Evolutionary conservation across 2,329 filamentous ascomycete genomes (phyloP), one percentile per base, ranked within the genome.

Genomic region (Dendrostoma leiphaemia): DNA sequence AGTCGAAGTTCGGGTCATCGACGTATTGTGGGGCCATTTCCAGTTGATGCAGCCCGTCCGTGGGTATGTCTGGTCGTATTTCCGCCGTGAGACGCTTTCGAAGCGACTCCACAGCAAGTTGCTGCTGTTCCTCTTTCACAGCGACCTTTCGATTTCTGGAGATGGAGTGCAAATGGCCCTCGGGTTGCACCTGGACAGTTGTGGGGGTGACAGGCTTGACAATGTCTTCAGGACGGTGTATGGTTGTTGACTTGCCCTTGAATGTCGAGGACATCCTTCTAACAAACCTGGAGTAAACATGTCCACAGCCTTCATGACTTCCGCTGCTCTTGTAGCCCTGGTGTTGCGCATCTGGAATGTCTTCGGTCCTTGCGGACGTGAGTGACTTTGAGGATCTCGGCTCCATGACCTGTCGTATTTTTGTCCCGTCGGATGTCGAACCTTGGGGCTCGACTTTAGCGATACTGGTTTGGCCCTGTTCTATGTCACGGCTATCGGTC

Each of bases 41-140:
- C 5, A 31, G 5, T 4, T 40, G 32, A 26, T 26, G 9, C 6
- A 29, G 21, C 13, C 17, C 28, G 12, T 41, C 41, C 8, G 21
- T 6, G 7, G 34, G 34, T 9, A 41, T 2, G 6, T 3, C 17
- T 32, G 38, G 24, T 29, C 50, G 17, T 8, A 49, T n/a, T 17
- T 45, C 50, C 10, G 54, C 46, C 34, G 32, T 44, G 12, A 53
- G 46, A 24, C 45, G 50, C 28, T 41, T 46, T 13, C 45, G 50
- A 31, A 49, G 28, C 12, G 38, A 46, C 1, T 49, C 34, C 2
- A 29, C 32, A 3, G 54, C 54, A 19, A 23, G 7, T 1, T 8
- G 13, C 5, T 41, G 32, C 23, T 37, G 19, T 9, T 31, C 9
- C 19, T 48, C 34, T 12, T 15, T 34, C 13, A 24, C 6, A 7